A percentile compares a stretch with the other conserved stretches of the same genome.
These are phyloP conservation scores for Metschnikowia lunata DNA, from an alignment of 805 yeast genomes.

Conservation along the genomic window DNA sequence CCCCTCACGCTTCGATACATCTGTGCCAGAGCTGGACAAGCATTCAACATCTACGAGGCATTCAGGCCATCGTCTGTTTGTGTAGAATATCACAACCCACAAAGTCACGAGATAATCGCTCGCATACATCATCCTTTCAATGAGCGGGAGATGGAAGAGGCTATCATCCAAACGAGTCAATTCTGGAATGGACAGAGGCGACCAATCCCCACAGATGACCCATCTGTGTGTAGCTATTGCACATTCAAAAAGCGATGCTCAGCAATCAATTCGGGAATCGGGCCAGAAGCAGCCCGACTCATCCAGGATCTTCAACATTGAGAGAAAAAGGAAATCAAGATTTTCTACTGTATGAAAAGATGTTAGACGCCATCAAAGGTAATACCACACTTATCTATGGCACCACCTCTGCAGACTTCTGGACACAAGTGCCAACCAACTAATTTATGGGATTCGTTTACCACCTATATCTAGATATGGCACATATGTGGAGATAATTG, in stretches of 20 bases:
- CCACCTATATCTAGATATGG: conserved; percentile 32
- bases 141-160: conserved; percentile 21
- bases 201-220: conserved; percentile 43
- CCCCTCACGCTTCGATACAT: conserved; percentile 56
- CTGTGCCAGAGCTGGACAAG: conserved; percentile 51
- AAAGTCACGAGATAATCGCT: conserved; percentile 33
- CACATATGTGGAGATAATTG: conserved; percentile 37
- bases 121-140: conserved; percentile 39
- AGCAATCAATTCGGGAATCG: conserved; percentile 9
- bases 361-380: conserved; percentile 22
- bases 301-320: conserved; percentile 9
- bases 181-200: conserved; percentile 59
- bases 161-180: conserved; percentile 31
- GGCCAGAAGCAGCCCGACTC: conserved; percentile 2
- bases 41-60: conserved; percentile 32
- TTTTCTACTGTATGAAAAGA: background rate
- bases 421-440: conserved; percentile 17
- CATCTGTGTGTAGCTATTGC: conserved; percentile 49
- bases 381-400: conserved; percentile 21
- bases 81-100: conserved; percentile 48
- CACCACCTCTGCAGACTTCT: conserved; percentile 23
- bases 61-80: conserved; percentile 38
- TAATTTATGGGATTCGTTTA: conserved; percentile 39
- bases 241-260: conserved; percentile 37
- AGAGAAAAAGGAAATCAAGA: background rate